These are phyloP conservation scores for Limnanthes douglasii DNA, from an alignment of 345 rosid genomes.

Conservation along the genomic window DNA sequence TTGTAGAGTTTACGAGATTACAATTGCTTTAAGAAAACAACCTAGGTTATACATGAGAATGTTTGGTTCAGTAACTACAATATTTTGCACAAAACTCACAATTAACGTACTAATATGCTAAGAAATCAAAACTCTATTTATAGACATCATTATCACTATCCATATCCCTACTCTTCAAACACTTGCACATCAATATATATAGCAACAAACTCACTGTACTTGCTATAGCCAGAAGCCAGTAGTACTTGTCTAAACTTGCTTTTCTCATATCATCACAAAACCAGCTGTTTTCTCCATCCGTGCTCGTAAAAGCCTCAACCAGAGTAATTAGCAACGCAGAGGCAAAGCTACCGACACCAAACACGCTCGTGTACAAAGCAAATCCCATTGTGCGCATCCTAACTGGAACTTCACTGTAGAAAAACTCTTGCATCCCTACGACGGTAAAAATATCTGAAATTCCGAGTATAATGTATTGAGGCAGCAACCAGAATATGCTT, in stretches of 20 bases:
- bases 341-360: conserved; percentile 84
- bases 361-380: conserved; percentile 79
- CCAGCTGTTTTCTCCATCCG: conserved; percentile 43
- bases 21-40: too few relatives aligned
- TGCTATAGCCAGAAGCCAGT: conserved; percentile 56
- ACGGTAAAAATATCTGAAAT: conserved; percentile 88
- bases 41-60: too few relatives aligned
- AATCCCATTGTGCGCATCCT: conserved; percentile 90
- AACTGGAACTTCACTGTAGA: conserved; percentile 73
- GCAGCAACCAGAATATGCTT: conserved; percentile 76
- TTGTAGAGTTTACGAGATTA: too few relatives aligned
- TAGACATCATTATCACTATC: conserved; percentile 16
- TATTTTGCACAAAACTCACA: too few relatives aligned
- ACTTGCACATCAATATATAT: conserved; percentile 43
- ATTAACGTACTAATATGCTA: too few relatives aligned
- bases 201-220: conserved; percentile 43
- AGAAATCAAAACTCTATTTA: too few relatives aligned
- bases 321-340: conserved; percentile 61
- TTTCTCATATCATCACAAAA: conserved; percentile 84
- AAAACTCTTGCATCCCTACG: conserved; percentile 97
- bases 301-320: conserved; percentile 29
- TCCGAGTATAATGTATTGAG: conserved; percentile 78
- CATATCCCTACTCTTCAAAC: conserved; percentile 22
- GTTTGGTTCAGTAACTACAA: too few relatives aligned
- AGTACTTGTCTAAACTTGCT: conserved; percentile 57